These are phyloP conservation scores for Quercus robur DNA, from an alignment of 306 rosid species.

Conservation along the genomic window DNA sequence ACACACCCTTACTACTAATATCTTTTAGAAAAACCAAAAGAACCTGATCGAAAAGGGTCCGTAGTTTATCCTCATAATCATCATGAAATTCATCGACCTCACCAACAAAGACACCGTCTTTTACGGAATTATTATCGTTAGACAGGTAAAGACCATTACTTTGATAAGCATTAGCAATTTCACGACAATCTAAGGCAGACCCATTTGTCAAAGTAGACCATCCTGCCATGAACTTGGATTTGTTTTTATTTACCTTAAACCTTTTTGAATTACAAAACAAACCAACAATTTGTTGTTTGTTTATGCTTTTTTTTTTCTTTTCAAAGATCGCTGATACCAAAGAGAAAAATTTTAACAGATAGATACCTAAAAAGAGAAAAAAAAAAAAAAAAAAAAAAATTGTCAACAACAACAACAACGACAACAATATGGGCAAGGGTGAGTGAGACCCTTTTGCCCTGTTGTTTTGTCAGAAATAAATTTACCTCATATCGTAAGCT, in stretches of 20 bases:
- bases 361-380: slow-evolving; percentile 6
- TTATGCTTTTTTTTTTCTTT: neutral
- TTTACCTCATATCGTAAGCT: slow-evolving; percentile 30
- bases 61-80: slow-evolving; percentile 27
- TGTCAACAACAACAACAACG: neutral
- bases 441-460: slow-evolving; percentile 22
- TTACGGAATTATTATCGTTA: slow-evolving; percentile 1
- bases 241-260: neutral
- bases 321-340: slow-evolving; percentile 10
- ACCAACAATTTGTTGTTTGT: neutral
- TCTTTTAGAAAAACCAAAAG: slow-evolving; percentile 49
- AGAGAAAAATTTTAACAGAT: neutral
- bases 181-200: slow-evolving; percentile 44
- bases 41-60: slow-evolving; percentile 48
- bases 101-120: slow-evolving; percentile 9
- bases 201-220: slow-evolving; percentile 51
- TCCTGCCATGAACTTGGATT: slow-evolving; percentile 64
- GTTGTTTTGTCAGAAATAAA: slow-evolving; percentile 7
- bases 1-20: slow-evolving; percentile 29
- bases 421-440: neutral
- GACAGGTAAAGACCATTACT: slow-evolving; percentile 22
- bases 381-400: slow-evolving; percentile 6
- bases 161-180: slow-evolving; percentile 28
- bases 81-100: slow-evolving; percentile 16
- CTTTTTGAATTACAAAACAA: neutral